Base-by-base conservation (phyloP, 305 asterid genomes). In the Rubia occidens region DNA sequence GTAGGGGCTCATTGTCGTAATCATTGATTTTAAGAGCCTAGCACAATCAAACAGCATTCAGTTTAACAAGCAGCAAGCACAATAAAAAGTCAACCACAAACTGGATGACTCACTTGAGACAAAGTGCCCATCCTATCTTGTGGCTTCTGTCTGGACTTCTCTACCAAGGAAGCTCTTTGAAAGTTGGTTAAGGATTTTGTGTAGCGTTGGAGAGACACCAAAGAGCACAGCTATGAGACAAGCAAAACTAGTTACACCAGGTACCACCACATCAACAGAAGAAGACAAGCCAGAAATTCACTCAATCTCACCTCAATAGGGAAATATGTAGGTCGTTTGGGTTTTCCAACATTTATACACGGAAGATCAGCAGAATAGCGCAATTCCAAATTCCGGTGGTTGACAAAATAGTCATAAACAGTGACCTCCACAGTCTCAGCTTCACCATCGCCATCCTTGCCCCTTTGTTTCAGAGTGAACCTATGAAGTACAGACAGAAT, bases 81-180 rank as follows among this genome's bases (percentile, higher is more conserved):
- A 65, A 1, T 2, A n/a, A 1, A 4, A n/a, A 17, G 21, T 18
- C 7, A 5, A 47, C 55, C 11, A 2, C 11, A 35, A 3, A 9
- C 29, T 67, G 68, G 58, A 18, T 4, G 66, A n/a, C 80, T 53
- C 79, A 90, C 97, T 72, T 78, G 73, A 70, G 78, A 81, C 78
- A 88, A 77, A 67, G 81, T 82, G 2, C 76, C 40, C 91, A 86
- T 90, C 84, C 95, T 81, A 45, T 90, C 95, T 26, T 82, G 94
- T 3, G 97, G 97, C 77, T 88, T 90, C 49, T 88, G 95, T 8
- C 97, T 78, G 2, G 97, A 90, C 76, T 88, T 90, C 80, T 90
- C 97, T 15, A 90, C 94, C 55, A 90, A 69, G 11, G 95, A 84
- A 64, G 97, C 70, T 75, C 95, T 82, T 77, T 90, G 95, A 47